Conservation (phyloP, 805 yeast species). For the Lachancea lanzarotensis region DNA sequence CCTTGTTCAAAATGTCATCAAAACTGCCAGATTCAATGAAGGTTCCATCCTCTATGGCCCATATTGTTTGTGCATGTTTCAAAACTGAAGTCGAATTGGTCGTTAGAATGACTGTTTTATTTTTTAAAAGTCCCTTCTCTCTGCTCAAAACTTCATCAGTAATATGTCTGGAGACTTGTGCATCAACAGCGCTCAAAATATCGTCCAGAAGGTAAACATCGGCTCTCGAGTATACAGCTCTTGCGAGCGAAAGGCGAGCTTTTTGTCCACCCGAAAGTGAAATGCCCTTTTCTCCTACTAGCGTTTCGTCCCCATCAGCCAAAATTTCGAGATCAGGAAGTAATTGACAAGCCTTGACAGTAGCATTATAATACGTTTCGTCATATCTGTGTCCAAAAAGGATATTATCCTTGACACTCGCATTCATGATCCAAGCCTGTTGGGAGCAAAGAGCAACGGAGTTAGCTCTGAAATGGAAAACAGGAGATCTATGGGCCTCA, state of each 20-base stretch:
- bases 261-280: constrained; percentile 59
- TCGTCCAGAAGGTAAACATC: constrained; percentile 60
- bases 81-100: constrained; percentile 54
- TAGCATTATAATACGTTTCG: constrained; percentile 35
- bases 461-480: constrained; percentile 23
- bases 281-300: constrained; percentile 57
- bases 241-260: constrained; percentile 57
- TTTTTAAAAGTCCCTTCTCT: constrained; percentile 40
- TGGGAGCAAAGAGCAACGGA: constrained; percentile 57
- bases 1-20: constrained; percentile 37
- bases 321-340: constrained; percentile 41
- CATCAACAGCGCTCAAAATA: constrained; percentile 64
- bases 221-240: constrained; percentile 59
- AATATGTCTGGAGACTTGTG: constrained; percentile 56
- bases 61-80: constrained; percentile 52
- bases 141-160: constrained; percentile 42
- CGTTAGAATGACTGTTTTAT: constrained; percentile 50
- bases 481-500: constrained; percentile 33
- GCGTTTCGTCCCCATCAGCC: constrained; percentile 48
- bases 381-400: constrained; percentile 45
- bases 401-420: constrained; percentile 45
- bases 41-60: constrained; percentile 47
- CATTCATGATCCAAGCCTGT: constrained; percentile 48
- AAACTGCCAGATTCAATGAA: constrained; percentile 57
- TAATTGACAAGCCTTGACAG: constrained; percentile 45